phyloP scores from a whole-genome alignment of 1,139 yeast species.

The Diutina sp. region DNA sequence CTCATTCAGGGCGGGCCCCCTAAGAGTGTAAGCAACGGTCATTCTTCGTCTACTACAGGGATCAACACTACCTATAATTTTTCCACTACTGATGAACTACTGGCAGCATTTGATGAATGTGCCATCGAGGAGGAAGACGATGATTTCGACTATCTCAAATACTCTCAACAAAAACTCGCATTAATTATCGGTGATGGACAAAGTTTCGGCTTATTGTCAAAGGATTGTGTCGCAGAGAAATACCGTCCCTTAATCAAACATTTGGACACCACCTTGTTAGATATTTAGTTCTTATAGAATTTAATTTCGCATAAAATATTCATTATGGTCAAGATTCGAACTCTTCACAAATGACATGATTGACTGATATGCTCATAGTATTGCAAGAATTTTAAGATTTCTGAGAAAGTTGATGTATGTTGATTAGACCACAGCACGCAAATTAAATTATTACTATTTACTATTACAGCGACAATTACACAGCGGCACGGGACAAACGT shows the following conservation, averaged over 20 bases:
- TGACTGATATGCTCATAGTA: no score
- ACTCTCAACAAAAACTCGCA: slow-evolving; percentile 63
- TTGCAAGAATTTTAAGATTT: no score
- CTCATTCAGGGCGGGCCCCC: slow-evolving; percentile 57
- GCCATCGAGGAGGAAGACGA: slow-evolving; percentile 32
- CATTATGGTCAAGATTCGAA: no score
- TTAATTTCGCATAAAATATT: neutral
- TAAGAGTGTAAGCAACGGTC: slow-evolving; percentile 4
- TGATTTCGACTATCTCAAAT: slow-evolving; percentile 66
- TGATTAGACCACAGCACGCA: neutral
- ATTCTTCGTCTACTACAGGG: slow-evolving; percentile 14
- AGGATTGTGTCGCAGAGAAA: slow-evolving; percentile 17
- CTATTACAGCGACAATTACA: slow-evolving; percentile 74
- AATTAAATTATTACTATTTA: slow-evolving; percentile 8
- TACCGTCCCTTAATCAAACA: slow-evolving; percentile 19
- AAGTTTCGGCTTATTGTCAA: slow-evolving; percentile 40
- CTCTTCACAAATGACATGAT: no score
- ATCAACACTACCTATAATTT: slow-evolving; percentile 28
- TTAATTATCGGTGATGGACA: slow-evolving; percentile 67
- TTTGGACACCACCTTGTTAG: slow-evolving; percentile 25
- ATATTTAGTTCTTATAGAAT: slow-evolving; percentile 9
- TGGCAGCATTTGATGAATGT: slow-evolving; percentile 13
- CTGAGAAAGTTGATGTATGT: no score
- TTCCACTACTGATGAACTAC: slow-evolving; percentile 20
- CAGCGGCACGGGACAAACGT: slow-evolving; percentile 88